These are phyloP conservation scores for Spencermartinsiella europaea DNA, from an alignment of 805 yeast genomes.

Conservation along the genomic window DNA sequence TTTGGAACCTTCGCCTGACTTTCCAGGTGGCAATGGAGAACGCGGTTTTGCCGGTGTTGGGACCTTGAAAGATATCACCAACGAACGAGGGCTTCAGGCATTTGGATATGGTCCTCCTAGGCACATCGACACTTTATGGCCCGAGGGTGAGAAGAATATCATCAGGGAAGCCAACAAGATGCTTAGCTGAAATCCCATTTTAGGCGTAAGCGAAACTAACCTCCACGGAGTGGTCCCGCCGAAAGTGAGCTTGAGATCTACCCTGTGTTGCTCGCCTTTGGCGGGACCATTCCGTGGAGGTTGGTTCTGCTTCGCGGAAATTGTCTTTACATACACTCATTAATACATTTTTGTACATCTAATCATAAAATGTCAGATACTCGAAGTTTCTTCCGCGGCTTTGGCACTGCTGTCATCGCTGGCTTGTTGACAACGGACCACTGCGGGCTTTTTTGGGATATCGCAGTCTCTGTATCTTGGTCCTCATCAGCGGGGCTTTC, in stretches of 20 bases:
- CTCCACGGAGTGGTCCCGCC: too few species aligned
- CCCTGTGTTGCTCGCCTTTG: background rate
- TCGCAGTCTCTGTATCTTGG: background rate
- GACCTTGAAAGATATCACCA: slow-evolving; percentile 4
- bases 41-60: slow-evolving; percentile 8
- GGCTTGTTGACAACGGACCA: too few species aligned
- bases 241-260: background rate
- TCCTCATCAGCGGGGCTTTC: background rate
- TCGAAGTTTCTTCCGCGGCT: background rate
- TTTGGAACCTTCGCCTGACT: slow-evolving; percentile 21
- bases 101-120: slow-evolving; percentile 11
- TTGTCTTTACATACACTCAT: background rate
- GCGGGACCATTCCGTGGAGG: too few species aligned
- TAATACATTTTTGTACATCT: background rate
- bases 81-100: slow-evolving; percentile 7
- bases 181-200: slow-evolving; percentile 2
- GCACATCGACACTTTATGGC: background rate
- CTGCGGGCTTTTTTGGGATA: too few species aligned
- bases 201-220: too few species aligned
- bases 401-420: too few species aligned
- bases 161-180: background rate
- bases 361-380: background rate
- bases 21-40: slow-evolving; percentile 17
- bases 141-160: background rate
- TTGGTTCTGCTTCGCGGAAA: too few species aligned